These are phyloP conservation scores for Cyclotella cryptica DNA, from an alignment of 108 stramenopile species.

Conservation along the genomic window DNA sequence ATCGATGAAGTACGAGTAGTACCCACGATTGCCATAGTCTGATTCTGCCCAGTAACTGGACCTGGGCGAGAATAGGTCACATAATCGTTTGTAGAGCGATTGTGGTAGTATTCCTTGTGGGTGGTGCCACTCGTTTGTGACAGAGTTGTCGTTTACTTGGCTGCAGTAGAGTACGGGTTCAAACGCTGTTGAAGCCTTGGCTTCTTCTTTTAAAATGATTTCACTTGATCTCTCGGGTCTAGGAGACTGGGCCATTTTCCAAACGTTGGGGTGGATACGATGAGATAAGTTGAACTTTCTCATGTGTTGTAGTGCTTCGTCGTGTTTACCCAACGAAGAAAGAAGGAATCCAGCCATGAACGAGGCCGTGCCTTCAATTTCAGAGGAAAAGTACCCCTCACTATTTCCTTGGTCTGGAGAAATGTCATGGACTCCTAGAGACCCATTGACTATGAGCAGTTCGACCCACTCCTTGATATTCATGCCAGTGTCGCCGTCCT, in stretches of 20 bases:
- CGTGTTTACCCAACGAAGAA: constrained; percentile 66
- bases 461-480: constrained; percentile 85
- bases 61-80: constrained; percentile 66
- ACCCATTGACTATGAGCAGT: constrained; percentile 73
- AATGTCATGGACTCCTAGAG: constrained; percentile 64
- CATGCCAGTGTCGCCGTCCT: constrained; percentile 18
- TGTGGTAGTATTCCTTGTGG: constrained; percentile 57
- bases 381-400: constrained; percentile 66
- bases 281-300: constrained; percentile 73
- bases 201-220: background rate
- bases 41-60: constrained; percentile 82
- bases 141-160: background rate
- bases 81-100: constrained; percentile 62
- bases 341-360: constrained; percentile 84
- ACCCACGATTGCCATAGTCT: constrained; percentile 72
- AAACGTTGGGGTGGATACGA: constrained; percentile 87
- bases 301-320: constrained; percentile 63
- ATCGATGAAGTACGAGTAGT: constrained; percentile 80
- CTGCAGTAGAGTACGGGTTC: constrained; percentile 16
- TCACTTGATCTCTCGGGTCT: background rate
- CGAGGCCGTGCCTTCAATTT: constrained; percentile 76
- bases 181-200: constrained; percentile 8
- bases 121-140: background rate
- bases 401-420: constrained; percentile 47
- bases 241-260: constrained; percentile 47